A percentile compares a stretch with the other conserved stretches of the same genome.
phyloP scores from a whole-genome alignment of 1,139 yeast genomes.

The Blastobotrys apis region DNA sequence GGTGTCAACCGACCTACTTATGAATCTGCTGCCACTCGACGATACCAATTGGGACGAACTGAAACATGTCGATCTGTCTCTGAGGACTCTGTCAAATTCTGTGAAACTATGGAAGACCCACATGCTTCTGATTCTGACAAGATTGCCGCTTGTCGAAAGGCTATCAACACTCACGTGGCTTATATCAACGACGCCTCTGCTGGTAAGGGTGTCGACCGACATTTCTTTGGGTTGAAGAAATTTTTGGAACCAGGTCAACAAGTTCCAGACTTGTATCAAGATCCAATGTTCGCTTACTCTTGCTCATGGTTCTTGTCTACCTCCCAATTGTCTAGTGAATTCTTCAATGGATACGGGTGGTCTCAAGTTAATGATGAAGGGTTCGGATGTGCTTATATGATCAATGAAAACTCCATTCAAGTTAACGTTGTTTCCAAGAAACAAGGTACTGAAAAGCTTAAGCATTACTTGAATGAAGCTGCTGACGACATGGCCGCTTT shows the following conservation, averaged over 20 bases:
- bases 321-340: constrained; percentile 85
- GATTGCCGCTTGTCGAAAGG: constrained; percentile 64
- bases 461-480: constrained; percentile 66
- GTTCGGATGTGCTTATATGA: constrained; percentile 89
- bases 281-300: constrained; percentile 73
- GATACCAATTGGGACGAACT: constrained; percentile 88
- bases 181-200: constrained; percentile 76
- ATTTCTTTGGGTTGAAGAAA: constrained; percentile 82
- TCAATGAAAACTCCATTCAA: constrained; percentile 80
- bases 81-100: constrained; percentile 67
- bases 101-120: constrained; percentile 69
- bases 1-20: constrained; percentile 87
- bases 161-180: constrained; percentile 68
- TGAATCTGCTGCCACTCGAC: constrained; percentile 93
- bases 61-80: constrained; percentile 91
- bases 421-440: constrained; percentile 80
- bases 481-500: constrained; percentile 78
- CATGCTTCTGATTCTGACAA: constrained; percentile 53
- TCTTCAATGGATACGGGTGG: constrained; percentile 94
- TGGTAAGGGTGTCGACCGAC: constrained; percentile 92
- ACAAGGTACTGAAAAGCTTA: constrained; percentile 62
- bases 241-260: constrained; percentile 57
- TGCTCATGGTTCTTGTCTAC: constrained; percentile 83
- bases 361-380: constrained; percentile 94
- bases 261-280: constrained; percentile 68